Base-by-base conservation (phyloP, 1,284 basidiomycete species). In the Heterobasidion parviporum region DNA sequence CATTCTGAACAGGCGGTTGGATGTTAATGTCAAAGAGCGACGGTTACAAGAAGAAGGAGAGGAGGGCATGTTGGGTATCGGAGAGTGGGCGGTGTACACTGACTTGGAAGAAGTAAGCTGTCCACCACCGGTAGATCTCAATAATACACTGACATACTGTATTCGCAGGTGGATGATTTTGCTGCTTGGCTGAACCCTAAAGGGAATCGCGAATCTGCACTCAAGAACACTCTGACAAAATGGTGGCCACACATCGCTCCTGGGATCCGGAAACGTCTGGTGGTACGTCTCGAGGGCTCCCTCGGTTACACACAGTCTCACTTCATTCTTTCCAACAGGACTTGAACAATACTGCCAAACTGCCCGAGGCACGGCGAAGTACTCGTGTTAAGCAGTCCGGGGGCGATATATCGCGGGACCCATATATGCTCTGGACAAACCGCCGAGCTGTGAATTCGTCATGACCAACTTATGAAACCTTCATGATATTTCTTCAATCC, bases 11-110 rank as follows among this genome's bases (percentile, higher is more conserved):
- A 50, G 49, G 8, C 78, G 79, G 63, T 78, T 79, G 55, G 79
- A 79, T 47, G 81, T 82, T 48, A 79, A 87, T 59, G 74, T 85
- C 36, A 77, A 76, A 44, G 73, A 72, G 56, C 74, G 89, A 57
- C 74, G 88, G 61, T 68, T 71, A 35, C 82, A 85, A 54, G 94
- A 96, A 68, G 89, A 92, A 68, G 89, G 87, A 7, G 78, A 80
- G 56, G 84, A 86, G 12, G 85, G 85, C 8, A 78, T 86, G 61
- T 74, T 98, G 38, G 78, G 72, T 10, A 72, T 85, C 18, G 86
- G 85, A 55, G 87, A 96, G 64, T 99, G 96, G 96, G 94, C 82
- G 8, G 85, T 85, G 33, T 98, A 92, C 72, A 86, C 89, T 54
- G 86, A 91, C 59, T 70, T 88, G 6, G 92, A 97, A 64, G 86